Evolutionary conservation across 345 rosid genomes (phyloP).

Genomic region (Bruguiera gymnorhiza): DNA sequence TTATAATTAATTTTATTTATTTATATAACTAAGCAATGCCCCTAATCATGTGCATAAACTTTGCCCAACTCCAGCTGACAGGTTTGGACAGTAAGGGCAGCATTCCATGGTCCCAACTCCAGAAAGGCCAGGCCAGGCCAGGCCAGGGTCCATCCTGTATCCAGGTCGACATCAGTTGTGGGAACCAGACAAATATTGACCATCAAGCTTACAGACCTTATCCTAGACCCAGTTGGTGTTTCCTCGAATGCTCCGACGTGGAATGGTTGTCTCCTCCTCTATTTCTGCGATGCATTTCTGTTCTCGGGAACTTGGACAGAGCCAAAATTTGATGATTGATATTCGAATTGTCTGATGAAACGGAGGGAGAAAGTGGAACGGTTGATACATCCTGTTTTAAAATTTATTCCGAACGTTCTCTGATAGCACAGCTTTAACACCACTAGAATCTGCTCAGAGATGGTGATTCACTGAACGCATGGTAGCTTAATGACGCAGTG

Average conservation of each 20-base stretch:
- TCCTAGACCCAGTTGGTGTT: not conserved
- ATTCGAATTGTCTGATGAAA: not conserved
- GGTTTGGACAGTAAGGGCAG: conserved; percentile 1
- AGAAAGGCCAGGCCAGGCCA: not conserved
- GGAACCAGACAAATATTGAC: conserved; percentile 4
- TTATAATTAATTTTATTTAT: too few species aligned
- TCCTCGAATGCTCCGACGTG: not conserved
- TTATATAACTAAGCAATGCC: not conserved
- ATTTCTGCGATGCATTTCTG: not conserved
- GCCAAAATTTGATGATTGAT: not conserved
- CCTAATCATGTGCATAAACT: conserved; percentile 1
- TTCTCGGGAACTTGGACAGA: not conserved
- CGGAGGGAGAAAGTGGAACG: not conserved
- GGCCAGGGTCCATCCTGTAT: not conserved
- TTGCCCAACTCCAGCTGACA: not conserved
- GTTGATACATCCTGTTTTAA: too few species aligned
- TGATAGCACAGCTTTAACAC: too few species aligned
- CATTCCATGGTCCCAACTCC: conserved; percentile 14
- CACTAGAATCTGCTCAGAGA: too few species aligned
- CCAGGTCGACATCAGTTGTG: too few species aligned
- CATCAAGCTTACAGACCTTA: not conserved
- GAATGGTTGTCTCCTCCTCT: not conserved
- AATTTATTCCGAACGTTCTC: not conserved
- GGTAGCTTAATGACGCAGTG: too few species aligned
- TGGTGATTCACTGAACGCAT: too few species aligned